Evolutionary conservation across 768 basidiomycete species (phyloP).

Genomic region (Russula sp.): DNA sequence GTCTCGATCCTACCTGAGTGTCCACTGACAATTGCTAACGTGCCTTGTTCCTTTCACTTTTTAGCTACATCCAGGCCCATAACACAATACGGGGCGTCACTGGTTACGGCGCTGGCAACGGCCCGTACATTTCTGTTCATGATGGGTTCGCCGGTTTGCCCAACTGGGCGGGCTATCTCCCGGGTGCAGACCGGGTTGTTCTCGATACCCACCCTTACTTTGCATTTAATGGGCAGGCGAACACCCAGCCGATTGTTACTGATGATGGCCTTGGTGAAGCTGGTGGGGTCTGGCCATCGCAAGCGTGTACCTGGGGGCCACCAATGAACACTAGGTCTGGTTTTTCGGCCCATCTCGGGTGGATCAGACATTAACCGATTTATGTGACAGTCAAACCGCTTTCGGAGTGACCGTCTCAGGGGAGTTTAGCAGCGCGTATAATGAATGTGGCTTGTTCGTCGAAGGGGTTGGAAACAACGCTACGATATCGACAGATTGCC

Average conservation of each 20-base stretch:
- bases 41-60: constrained; percentile 33
- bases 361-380: neutral
- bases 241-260: constrained; percentile 20
- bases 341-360: constrained; percentile 18
- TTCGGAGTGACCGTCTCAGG: constrained; percentile 73
- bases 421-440: constrained; percentile 66
- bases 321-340: constrained; percentile 35
- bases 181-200: constrained; percentile 37
- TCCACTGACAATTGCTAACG: neutral
- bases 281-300: constrained; percentile 24
- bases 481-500: constrained; percentile 29
- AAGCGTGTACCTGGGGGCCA: constrained; percentile 39
- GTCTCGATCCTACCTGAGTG: neutral
- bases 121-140: constrained; percentile 51
- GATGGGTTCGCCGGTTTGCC: constrained; percentile 49
- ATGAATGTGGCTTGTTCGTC: constrained; percentile 54
- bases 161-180: constrained; percentile 36
- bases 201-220: constrained; percentile 49
- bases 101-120: constrained; percentile 58
- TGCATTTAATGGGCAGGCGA: constrained; percentile 21
- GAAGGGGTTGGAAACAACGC: constrained; percentile 28
- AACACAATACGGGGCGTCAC: constrained; percentile 69
- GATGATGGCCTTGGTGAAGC: constrained; percentile 30
- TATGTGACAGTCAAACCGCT: constrained; percentile 31
- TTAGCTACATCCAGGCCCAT: constrained; percentile 52